A percentile compares a stretch with the other conserved stretches of the same genome.
These are phyloP conservation scores for Lachnellula arida DNA, from an alignment of 2,329 filamentous ascomycete genomes.

Conservation along the genomic window DNA sequence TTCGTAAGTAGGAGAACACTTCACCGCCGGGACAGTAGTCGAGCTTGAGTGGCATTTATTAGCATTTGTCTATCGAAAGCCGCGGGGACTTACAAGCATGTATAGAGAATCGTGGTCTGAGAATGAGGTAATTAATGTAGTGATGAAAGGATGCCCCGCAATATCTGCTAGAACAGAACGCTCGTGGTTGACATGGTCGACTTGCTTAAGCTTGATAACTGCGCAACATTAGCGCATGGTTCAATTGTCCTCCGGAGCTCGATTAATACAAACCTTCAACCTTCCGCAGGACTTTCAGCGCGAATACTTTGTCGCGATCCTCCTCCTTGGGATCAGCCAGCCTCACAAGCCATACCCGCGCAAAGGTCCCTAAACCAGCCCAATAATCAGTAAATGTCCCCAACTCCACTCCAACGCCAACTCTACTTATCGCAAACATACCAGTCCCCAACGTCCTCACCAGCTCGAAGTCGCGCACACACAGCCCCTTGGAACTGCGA, in stretches of 20 bases:
- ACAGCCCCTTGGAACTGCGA: conserved; percentile 29
- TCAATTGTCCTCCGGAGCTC: not conserved
- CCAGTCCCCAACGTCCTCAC: conserved; percentile 75
- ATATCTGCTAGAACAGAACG: conserved; percentile 72
- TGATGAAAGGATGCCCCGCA: conserved; percentile 79
- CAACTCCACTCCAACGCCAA: not conserved
- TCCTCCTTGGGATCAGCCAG: conserved; percentile 49
- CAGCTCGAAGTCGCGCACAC: conserved; percentile 61
- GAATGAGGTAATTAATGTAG: conserved; percentile 72
- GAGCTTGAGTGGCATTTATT: conserved; percentile 37
- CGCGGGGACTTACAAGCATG: conserved; percentile 53
- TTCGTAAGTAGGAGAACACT: conserved; percentile 76
- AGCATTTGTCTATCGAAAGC: conserved; percentile 9
- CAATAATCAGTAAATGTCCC: conserved; percentile 13
- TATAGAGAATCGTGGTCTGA: conserved; percentile 75
- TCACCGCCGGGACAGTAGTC: conserved; percentile 82
- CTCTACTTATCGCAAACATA: conserved; percentile 32
- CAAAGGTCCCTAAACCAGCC: conserved; percentile 62
- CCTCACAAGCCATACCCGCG: conserved; percentile 73
- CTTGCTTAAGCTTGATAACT: conserved; percentile 80
- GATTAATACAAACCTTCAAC: conserved; percentile 42
- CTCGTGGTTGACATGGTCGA: conserved; percentile 83
- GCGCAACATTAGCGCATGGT: conserved; percentile 14
- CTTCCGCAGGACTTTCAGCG: conserved; percentile 74
- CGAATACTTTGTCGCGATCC: conserved; percentile 65